Conservation (phyloP, 257 asterid species). For the Solanum neorickii region DNA sequence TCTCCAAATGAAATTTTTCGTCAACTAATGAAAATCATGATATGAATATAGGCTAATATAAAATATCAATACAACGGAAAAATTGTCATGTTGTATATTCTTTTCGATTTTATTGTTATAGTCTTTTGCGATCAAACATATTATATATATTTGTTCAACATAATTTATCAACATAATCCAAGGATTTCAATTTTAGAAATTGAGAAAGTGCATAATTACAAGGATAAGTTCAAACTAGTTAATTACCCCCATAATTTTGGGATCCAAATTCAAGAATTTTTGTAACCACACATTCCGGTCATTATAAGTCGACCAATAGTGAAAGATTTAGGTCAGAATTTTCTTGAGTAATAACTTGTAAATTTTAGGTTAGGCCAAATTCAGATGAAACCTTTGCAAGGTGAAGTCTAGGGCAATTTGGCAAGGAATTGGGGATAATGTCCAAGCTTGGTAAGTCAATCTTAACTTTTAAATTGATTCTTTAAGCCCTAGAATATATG, state of each 20-base stretch:
- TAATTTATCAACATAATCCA: background rate
- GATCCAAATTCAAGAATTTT: background rate
- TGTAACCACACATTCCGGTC: background rate
- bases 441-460: background rate
- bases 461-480: background rate
- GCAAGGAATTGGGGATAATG: background rate
- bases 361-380: too few species aligned
- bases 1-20: background rate
- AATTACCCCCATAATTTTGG: background rate
- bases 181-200: background rate
- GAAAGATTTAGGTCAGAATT: too few species aligned
- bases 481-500: background rate
- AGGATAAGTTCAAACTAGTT: background rate
- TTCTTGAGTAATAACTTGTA: too few species aligned
- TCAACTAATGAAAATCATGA: background rate
- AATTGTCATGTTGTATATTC: background rate
- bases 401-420: too few species aligned
- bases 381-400: too few species aligned
- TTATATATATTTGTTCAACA: background rate
- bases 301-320: background rate
- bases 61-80: background rate
- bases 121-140: background rate
- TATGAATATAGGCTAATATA: too few species aligned
- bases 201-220: background rate
- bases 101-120: background rate